Evolutionary conservation across 306 rosid genomes (phyloP).

Genomic region (Trichosanthes truncata): DNA sequence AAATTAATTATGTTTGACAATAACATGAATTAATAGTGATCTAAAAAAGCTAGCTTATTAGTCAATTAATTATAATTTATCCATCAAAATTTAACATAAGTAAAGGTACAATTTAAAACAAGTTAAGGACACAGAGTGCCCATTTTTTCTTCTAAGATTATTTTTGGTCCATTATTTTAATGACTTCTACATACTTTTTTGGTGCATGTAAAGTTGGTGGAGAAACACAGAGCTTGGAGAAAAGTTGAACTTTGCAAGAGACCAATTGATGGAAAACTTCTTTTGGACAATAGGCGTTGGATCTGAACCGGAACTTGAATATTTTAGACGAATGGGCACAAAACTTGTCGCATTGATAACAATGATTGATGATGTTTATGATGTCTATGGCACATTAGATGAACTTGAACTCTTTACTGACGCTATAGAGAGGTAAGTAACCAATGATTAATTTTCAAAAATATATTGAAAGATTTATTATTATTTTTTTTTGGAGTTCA

Average conservation of each 20-base stretch:
- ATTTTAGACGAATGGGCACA: not conserved
- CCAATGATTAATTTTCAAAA: too few relatives aligned
- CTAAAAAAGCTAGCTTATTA: too few relatives aligned
- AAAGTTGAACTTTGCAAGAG: not conserved
- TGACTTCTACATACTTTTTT: not conserved
- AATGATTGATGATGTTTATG: not conserved
- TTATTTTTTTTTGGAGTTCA: too few relatives aligned
- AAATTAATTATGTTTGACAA: too few relatives aligned
- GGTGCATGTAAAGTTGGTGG: not conserved
- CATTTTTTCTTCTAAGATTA: too few relatives aligned
- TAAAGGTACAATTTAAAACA: too few relatives aligned
- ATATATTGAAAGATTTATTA: too few relatives aligned
- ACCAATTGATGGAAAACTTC: slow-evolving; percentile 6
- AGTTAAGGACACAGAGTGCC: too few relatives aligned
- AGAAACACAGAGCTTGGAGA: not conserved
- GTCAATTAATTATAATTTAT: too few relatives aligned
- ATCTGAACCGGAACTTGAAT: not conserved
- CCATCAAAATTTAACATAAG: too few relatives aligned
- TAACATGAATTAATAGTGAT: too few relatives aligned
- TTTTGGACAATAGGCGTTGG: not conserved
- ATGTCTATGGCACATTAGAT: not conserved
- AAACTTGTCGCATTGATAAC: not conserved
- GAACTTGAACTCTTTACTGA: not conserved
- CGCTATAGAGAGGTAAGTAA: not conserved
- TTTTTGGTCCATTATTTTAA: too few relatives aligned